Conservation (phyloP, 805 yeast species). For the Ogataea siamensis region DNA sequence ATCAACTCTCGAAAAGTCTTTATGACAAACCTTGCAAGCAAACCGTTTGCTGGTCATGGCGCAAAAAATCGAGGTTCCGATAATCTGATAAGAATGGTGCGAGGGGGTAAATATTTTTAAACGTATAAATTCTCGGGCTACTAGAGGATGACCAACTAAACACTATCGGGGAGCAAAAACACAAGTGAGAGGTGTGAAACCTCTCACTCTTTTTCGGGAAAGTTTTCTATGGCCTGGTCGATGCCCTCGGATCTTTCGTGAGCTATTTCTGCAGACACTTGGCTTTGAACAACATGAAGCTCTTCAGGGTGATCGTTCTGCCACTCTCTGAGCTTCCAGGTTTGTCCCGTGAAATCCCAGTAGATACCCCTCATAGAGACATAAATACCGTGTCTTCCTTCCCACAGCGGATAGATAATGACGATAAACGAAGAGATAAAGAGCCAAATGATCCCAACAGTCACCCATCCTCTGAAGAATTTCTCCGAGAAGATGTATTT, state of each 20-base stretch:
- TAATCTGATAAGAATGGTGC: constrained; percentile 5
- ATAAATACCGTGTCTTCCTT: constrained; percentile 67
- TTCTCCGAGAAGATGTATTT: constrained; percentile 69
- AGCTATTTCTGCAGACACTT: constrained; percentile 45
- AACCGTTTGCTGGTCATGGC: constrained; percentile 9
- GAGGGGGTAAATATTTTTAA: constrained; percentile 4
- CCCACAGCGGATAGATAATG: constrained; percentile 65
- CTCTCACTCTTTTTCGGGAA: background rate
- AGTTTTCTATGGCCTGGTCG: constrained; percentile 11
- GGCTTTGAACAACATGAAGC: constrained; percentile 70
- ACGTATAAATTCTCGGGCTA: too few species aligned
- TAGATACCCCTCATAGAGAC: constrained; percentile 72
- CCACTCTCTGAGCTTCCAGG: constrained; percentile 71
- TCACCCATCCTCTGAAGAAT: constrained; percentile 89
- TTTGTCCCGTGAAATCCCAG: constrained; percentile 82
- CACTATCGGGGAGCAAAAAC: too few species aligned
- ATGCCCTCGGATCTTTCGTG: constrained; percentile 21
- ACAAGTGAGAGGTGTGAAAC: background rate
- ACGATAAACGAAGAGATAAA: constrained; percentile 65
- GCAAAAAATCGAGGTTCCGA: background rate
- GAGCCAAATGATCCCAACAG: constrained; percentile 78
- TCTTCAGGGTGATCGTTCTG: constrained; percentile 71
- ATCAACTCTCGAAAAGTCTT: constrained; percentile 20
- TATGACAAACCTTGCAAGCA: constrained; percentile 10
- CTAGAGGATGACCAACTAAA: too few species aligned